These are phyloP conservation scores for Trichophyton verrucosum DNA, from an alignment of 2,329 filamentous ascomycete species.

Conservation along the genomic window DNA sequence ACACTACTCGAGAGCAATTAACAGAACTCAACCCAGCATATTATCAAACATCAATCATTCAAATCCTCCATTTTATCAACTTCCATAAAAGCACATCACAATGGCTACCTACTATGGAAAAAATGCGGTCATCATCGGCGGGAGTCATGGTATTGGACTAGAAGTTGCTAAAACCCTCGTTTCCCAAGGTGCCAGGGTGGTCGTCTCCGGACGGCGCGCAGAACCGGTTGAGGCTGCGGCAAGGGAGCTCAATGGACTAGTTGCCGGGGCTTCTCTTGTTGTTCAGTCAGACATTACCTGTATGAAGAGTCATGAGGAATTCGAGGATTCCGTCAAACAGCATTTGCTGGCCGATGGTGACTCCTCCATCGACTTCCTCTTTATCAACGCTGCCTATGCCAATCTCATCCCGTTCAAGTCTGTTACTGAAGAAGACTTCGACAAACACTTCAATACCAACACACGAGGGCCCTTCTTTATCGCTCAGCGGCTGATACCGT, in stretches of 20 bases:
- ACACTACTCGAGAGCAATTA: no score
- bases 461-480: slow-evolving; percentile 11
- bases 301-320: neutral
- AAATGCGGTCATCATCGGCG: slow-evolving; percentile 32
- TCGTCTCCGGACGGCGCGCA: slow-evolving; percentile 24
- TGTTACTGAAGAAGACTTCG: slow-evolving; percentile 7
- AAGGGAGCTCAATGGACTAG: slow-evolving; percentile 5
- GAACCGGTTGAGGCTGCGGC: slow-evolving; percentile 7
- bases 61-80: neutral
- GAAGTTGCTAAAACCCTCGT: slow-evolving; percentile 29
- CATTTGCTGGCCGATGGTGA: slow-evolving; percentile 1
- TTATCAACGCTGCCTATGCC: slow-evolving; percentile 10
- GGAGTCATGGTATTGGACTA: slow-evolving; percentile 32
- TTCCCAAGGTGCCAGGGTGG: slow-evolving; percentile 27
- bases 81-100: neutral
- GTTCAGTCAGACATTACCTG: slow-evolving; percentile 12
- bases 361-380: slow-evolving; percentile 9
- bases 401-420: neutral
- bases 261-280: neutral
- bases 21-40: neutral
- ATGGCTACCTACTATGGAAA: slow-evolving; percentile 16
- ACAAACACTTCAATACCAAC: slow-evolving; percentile 11
- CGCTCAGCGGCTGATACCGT: slow-evolving; percentile 6
- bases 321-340: slow-evolving; percentile 3
- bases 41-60: neutral